Percentiles rank a stretch among this genome's conserved stretches.
phyloP scores from a whole-genome alignment of 495 filamentous ascomycete genomes.

The Platismatia glauca region DNA sequence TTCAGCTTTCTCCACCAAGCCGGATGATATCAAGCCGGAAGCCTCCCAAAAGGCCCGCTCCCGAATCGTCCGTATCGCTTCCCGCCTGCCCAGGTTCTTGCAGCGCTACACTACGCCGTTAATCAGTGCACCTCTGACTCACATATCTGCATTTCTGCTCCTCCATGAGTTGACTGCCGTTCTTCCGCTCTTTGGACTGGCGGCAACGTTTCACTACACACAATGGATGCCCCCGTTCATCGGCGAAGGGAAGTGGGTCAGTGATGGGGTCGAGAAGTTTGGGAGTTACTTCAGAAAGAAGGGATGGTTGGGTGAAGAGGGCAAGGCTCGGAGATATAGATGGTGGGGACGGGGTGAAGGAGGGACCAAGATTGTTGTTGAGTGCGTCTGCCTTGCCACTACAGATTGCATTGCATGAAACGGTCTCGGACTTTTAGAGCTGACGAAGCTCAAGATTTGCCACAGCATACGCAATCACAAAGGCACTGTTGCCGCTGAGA shows the following conservation, averaged over 20 bases:
- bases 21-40: constrained; percentile 16
- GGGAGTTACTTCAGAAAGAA: constrained; percentile 51
- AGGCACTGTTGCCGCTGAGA: constrained; percentile 68
- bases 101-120: constrained; percentile 59
- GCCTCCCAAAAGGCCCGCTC: constrained; percentile 28
- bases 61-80: constrained; percentile 50
- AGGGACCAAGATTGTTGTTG: constrained; percentile 23
- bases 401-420: not conserved
- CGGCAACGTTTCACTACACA: constrained; percentile 67
- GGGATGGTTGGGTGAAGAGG: constrained; percentile 48
- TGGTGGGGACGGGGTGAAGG: constrained; percentile 21
- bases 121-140: constrained; percentile 64
- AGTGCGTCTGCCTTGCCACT: constrained; percentile 26
- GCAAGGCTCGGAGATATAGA: constrained; percentile 20
- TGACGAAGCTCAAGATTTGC: constrained; percentile 59
- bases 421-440: constrained; percentile 34
- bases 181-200: constrained; percentile 65
- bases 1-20: constrained; percentile 12
- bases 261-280: constrained; percentile 47
- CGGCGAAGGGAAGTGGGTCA: constrained; percentile 43
- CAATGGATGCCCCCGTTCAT: constrained; percentile 51
- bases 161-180: constrained; percentile 89
- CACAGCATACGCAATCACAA: constrained; percentile 81
- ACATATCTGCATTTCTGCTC: constrained; percentile 77
- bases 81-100: constrained; percentile 51